Evolutionary conservation across 2,329 filamentous ascomycete species (phyloP).

Genomic region (Talaromyces marneffei): DNA sequence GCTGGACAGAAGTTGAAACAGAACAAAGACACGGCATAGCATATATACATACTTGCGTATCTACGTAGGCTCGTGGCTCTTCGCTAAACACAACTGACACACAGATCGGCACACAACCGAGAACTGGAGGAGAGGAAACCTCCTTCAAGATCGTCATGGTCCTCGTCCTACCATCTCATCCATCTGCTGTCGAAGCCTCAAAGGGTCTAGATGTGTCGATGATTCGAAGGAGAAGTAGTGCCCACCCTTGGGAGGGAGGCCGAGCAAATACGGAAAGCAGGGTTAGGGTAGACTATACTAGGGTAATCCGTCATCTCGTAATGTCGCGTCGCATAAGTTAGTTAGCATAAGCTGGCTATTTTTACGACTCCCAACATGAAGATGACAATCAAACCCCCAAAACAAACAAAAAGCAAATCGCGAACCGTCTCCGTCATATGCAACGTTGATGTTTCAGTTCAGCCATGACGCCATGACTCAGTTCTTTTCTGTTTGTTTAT

Average conservation of each 20-base stretch:
- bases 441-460: neutral
- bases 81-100: too few relatives aligned
- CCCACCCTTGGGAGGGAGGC: too few relatives aligned
- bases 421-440: neutral
- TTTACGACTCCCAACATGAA: neutral
- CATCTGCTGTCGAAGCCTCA: too few relatives aligned
- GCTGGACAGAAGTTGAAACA: too few relatives aligned
- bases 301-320: too few relatives aligned
- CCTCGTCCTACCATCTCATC: too few relatives aligned
- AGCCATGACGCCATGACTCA: conserved; percentile 2
- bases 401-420: neutral
- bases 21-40: too few relatives aligned
- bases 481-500: neutral
- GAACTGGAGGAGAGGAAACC: conserved; percentile 2
- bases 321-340: too few relatives aligned
- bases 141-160: too few relatives aligned
- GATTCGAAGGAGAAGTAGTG: neutral
- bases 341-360: too few relatives aligned
- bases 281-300: neutral
- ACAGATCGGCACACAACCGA: neutral
- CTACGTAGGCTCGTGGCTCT: too few relatives aligned
- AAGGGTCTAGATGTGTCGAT: neutral
- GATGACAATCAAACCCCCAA: neutral
- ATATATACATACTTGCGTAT: too few relatives aligned
- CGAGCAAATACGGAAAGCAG: neutral